Evolutionary conservation across 108 stramenopile genomes (phyloP).

Genomic region (Seminavis robusta): DNA sequence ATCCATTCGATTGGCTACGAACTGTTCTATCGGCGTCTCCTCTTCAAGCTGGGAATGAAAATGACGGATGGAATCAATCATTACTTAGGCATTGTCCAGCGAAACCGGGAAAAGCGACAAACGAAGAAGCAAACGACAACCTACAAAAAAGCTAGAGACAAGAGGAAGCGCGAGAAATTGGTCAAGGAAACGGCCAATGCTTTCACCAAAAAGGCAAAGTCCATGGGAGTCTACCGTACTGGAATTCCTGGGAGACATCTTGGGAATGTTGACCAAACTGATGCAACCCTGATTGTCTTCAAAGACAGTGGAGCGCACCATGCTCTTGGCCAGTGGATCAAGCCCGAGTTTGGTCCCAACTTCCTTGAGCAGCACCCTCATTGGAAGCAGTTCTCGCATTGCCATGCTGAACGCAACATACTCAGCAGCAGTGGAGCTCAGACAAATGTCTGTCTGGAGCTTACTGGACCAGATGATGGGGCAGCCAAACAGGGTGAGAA

Average conservation of each 20-base stretch:
- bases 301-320: constrained; percentile 21
- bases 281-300: constrained; percentile 21
- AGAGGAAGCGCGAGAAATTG: no score
- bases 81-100: no score
- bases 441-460: constrained; percentile 23
- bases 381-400: constrained; percentile 13
- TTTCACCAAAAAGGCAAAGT: no score
- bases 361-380: constrained; percentile 14
- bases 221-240: no score
- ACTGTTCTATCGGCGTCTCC: no score
- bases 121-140: no score
- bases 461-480: constrained; percentile 14
- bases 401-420: constrained; percentile 18
- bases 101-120: no score
- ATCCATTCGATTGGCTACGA: no score
- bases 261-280: constrained; percentile 2
- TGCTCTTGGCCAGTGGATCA: not conserved
- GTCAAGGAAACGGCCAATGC: no score
- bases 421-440: constrained; percentile 12
- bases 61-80: no score
- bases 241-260: constrained; percentile 2
- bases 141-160: no score
- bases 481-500: constrained; percentile 1
- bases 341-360: not conserved
- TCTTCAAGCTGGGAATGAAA: no score